Conservation (phyloP, 2,329 filamentous ascomycete genomes). For the Trichocomaceae sp. region DNA sequence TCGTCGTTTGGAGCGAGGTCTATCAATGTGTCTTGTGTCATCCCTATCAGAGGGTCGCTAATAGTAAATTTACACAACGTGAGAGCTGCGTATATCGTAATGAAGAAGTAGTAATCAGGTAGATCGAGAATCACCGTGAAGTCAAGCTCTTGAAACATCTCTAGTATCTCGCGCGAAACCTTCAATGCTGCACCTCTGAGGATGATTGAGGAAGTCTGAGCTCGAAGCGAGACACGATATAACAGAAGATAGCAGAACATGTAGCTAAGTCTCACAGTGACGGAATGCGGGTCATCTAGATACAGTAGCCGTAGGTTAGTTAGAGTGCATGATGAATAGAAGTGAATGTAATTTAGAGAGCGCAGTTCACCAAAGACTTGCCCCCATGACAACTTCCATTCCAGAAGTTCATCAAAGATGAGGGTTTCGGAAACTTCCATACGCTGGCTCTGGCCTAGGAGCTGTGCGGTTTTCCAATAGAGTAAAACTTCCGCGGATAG, state of each 20-base stretch:
- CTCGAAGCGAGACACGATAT: conserved; percentile 24
- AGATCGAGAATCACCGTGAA: conserved; percentile 25
- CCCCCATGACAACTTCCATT: conserved; percentile 30
- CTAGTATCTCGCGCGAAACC: background rate
- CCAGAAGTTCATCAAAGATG: conserved; percentile 29
- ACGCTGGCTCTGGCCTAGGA: conserved; percentile 22
- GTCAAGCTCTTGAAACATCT: conserved; percentile 24
- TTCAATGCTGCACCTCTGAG: conserved; percentile 19
- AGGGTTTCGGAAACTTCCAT: conserved; percentile 21
- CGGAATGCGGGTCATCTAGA: too few species aligned
- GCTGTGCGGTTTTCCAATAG: conserved; percentile 24
- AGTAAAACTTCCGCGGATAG: conserved; percentile 29
- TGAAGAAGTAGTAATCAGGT: conserved; percentile 29
- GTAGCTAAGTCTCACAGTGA: background rate
- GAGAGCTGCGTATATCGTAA: conserved; percentile 30
- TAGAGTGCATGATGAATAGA: background rate
- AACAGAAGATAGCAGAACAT: conserved; percentile 31
- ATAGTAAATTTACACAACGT: conserved; percentile 30
- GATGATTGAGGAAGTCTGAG: conserved; percentile 23
- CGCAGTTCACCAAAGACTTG: conserved; percentile 28
- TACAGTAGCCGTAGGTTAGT: too few species aligned
- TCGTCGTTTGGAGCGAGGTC: conserved; percentile 28
- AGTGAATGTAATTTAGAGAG: too few species aligned
- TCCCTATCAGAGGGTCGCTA: conserved; percentile 27
- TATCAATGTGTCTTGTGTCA: conserved; percentile 28